Evolutionary conservation across 805 yeast genomes (phyloP), one percentile per base, ranked within the genome.

Genomic region (Kazachstania kunashirensis): DNA sequence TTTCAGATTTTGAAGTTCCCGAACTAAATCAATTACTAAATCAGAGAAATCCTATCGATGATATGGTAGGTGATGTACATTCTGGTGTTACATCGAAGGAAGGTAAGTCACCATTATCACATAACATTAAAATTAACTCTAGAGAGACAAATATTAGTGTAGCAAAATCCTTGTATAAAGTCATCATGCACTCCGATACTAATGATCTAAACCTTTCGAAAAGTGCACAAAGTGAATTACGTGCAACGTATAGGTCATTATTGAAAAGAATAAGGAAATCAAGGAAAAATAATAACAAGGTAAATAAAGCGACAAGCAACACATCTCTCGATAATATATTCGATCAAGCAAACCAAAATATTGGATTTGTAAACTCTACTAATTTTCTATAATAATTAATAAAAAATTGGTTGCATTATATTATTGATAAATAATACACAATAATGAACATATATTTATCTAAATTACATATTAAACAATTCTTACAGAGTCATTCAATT

Each of bases 101-200:
- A 16, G n/a, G 17, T 17, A 29, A 23, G 17, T 23, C 31, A 5
- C 6, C 23, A 18, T 5, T 23, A 17, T 11, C 31, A 11, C 17
- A 23, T 17, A 29, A 29, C 18, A 19, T 29, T 10, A 16, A n/a
- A 10, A 8, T 40, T 12, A 30, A 26, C 17, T 36, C 44, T 4
- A 26, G 50, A 16, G 52, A 56, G 28, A 43, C 53, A 1, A 53
- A 49, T 38, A 48, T 55, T 4, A 53, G 53, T 16, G 47, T 58
- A 24, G 61, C 61, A 18, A 55, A 52, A 28, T 49, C 61, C 4
- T 43, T 58, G 37, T 54, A 55, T 2, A 50, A 43, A 27, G 47
- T 58, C 20, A 40, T 58, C 11, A 54, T 52, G 33, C 56, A 55
- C 38, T 41, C 52, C 0, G 58, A 55, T 29, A 41, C 54, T 6